phyloP scores from a whole-genome alignment of 2,329 filamentous ascomycete genomes.

The Sclerotinia glacialis region DNA sequence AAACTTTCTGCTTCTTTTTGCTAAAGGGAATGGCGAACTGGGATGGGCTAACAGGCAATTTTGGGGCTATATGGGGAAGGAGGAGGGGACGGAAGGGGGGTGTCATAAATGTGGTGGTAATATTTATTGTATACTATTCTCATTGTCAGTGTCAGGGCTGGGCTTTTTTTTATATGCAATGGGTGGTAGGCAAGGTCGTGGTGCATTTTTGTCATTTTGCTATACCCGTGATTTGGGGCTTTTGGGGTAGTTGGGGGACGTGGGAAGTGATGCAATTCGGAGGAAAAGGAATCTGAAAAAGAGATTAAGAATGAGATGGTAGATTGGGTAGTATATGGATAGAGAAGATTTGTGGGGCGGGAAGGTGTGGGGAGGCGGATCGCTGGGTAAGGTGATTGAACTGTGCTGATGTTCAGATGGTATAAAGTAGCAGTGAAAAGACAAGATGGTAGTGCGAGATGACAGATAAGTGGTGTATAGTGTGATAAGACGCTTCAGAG shows the following conservation, averaged over 20 bases:
- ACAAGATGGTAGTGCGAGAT: not conserved
- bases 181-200: not conserved
- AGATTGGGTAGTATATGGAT: not conserved
- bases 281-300: not conserved
- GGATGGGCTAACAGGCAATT: not conserved
- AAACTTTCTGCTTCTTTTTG: not conserved
- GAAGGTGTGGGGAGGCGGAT: not conserved
- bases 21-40: constrained; percentile 8
- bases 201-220: constrained; percentile 7
- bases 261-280: not conserved
- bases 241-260: not conserved
- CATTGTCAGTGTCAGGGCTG: not conserved
- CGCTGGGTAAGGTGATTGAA: not conserved
- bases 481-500: not conserved
- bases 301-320: not conserved
- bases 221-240: constrained; percentile 17
- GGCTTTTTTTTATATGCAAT: constrained; percentile 1
- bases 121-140: constrained; percentile 19
- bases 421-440: not conserved
- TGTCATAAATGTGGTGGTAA: constrained; percentile 11
- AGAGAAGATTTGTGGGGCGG: not conserved
- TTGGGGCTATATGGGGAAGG: not conserved
- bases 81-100: not conserved
- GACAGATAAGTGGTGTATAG: not conserved
- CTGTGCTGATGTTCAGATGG: not conserved